Conservation (phyloP, 2,329 filamentous ascomycete species). For the Fusarium ramigenum region DNA sequence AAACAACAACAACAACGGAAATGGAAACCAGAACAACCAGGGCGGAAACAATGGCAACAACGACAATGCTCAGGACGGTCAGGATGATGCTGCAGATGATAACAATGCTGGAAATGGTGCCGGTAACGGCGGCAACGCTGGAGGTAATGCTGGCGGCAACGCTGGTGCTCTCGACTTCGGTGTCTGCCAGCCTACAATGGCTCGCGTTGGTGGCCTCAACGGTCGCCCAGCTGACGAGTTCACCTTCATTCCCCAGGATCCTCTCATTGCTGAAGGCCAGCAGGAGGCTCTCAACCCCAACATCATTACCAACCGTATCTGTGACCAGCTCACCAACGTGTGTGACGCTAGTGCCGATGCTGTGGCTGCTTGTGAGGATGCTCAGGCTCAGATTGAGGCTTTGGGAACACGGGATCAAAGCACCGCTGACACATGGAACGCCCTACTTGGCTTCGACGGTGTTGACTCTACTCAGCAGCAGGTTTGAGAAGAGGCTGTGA, state of each 20-base stretch:
- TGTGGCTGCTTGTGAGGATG: slow-evolving; percentile 60
- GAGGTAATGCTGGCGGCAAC: slow-evolving; percentile 37
- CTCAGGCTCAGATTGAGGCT: slow-evolving; percentile 61
- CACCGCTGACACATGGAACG: slow-evolving; percentile 61
- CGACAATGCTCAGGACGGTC: background rate
- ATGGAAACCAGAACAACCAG: no score
- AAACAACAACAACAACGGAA: background rate
- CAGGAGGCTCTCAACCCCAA: slow-evolving; percentile 75
- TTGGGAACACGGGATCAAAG: slow-evolving; percentile 58
- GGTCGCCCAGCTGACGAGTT: slow-evolving; percentile 66
- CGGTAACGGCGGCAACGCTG: slow-evolving; percentile 27
- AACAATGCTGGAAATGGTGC: background rate
- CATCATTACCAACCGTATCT: slow-evolving; percentile 79
- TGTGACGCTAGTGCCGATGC: slow-evolving; percentile 71
- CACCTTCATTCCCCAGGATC: slow-evolving; percentile 74
- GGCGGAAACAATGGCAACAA: background rate
- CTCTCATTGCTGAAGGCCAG: slow-evolving; percentile 66
- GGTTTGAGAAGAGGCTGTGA: slow-evolving; percentile 22
- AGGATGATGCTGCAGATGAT: background rate
- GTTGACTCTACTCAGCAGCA: slow-evolving; percentile 36
- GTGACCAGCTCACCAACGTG: slow-evolving; percentile 74
- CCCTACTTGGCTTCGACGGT: slow-evolving; percentile 48
- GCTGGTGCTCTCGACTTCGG: slow-evolving; percentile 59
- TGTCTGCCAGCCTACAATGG: slow-evolving; percentile 64
- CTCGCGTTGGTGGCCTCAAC: slow-evolving; percentile 66